Evolutionary conservation across 768 basidiomycete genomes (phyloP).

Genomic region (Strobilomyces dryophilus): DNA sequence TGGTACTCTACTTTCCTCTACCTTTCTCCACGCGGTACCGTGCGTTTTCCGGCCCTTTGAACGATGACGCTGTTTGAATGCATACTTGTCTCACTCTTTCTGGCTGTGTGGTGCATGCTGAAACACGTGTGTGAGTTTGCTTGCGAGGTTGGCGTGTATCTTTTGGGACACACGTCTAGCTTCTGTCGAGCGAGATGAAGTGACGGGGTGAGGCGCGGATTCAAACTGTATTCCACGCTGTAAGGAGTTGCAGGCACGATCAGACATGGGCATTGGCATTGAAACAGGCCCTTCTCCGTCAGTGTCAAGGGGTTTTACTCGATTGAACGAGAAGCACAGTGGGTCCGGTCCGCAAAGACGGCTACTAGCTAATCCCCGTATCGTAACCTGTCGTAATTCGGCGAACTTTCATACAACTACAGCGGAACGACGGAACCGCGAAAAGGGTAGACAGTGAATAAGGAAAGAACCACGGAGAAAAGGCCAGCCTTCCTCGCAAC

Average conservation of each 20-base stretch:
- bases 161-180: background rate
- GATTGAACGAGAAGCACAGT: background rate
- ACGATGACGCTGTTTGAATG: background rate
- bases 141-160: background rate
- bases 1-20: background rate
- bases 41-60: background rate
- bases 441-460: background rate
- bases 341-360: background rate
- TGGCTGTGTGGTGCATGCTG: background rate
- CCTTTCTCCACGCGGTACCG: too few relatives aligned
- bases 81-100: background rate
- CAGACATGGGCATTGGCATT: background rate
- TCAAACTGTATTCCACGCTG: slow-evolving; percentile 4
- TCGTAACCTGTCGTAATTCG: background rate
- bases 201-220: background rate
- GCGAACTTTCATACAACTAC: background rate
- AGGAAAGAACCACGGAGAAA: slow-evolving; percentile 10
- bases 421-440: background rate
- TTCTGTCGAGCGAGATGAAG: background rate
- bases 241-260: background rate
- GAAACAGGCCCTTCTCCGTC: background rate
- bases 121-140: slow-evolving; percentile 5
- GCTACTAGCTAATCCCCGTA: background rate
- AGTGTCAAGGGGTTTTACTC: slow-evolving; percentile 1
- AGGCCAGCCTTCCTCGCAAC: slow-evolving; percentile 14